phyloP scores from a whole-genome alignment of 2,329 filamentous ascomycete genomes.

The Gyromitra esculenta region DNA sequence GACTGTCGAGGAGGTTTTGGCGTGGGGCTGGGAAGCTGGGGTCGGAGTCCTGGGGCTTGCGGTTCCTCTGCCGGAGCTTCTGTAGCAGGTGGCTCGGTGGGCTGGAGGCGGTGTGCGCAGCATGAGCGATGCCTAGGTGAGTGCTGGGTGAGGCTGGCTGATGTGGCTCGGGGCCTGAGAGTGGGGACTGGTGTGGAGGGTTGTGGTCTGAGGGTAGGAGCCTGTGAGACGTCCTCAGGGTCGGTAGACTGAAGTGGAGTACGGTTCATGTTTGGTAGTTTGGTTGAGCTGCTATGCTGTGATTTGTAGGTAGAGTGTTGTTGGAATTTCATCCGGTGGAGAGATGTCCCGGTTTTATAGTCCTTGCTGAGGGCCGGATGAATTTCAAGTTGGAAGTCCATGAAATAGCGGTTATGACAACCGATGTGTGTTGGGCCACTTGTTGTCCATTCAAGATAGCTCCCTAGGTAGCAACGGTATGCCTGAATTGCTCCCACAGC shows the following conservation, averaged over 20 bases:
- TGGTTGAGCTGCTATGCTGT: neutral
- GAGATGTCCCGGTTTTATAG: neutral
- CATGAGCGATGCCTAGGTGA: too few species aligned
- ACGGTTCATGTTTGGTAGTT: neutral
- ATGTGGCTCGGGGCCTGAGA: too few species aligned
- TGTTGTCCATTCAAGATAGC: neutral
- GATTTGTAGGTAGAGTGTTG: too few species aligned
- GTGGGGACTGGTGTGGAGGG: too few species aligned
- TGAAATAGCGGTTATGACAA: neutral
- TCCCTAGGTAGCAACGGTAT: neutral
- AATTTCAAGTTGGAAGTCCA: neutral
- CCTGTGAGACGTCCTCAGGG: neutral
- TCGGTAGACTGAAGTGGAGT: neutral
- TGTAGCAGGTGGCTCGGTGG: too few species aligned
- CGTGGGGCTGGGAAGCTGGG: neutral
- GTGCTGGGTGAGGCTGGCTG: too few species aligned
- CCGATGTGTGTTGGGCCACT: neutral
- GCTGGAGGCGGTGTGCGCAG: too few species aligned
- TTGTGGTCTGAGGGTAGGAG: neutral
- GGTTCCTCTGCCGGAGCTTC: neutral
- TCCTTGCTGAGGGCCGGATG: neutral
- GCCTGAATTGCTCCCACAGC: too few species aligned
- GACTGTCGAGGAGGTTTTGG: neutral
- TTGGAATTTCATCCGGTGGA: too few species aligned
- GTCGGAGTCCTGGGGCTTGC: neutral